Conservation (phyloP, 2,329 filamentous ascomycete genomes). For the Penicillium sp. region DNA sequence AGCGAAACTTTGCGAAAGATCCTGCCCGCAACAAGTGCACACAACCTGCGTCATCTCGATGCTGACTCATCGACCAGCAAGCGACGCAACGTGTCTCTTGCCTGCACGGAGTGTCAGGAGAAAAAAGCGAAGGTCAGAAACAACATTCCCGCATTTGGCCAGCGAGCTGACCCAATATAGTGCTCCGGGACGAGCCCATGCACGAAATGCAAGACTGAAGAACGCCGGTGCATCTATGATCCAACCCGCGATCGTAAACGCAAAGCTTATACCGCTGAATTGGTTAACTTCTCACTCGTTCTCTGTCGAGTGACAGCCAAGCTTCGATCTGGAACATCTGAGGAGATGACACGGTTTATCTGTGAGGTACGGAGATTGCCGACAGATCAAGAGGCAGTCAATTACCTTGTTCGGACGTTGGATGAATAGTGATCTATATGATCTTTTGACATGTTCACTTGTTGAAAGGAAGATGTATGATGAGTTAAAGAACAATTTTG, state of each 20-base stretch:
- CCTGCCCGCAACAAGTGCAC: no score
- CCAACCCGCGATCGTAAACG: constrained; percentile 1
- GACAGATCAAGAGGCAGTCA: constrained; percentile 6
- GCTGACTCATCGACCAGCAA: neutral
- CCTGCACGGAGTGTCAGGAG: constrained; percentile 9
- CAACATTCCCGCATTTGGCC: neutral
- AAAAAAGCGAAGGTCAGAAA: constrained; percentile 5
- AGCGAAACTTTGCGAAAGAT: no score
- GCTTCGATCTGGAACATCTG: constrained; percentile 1
- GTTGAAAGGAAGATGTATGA: neutral
- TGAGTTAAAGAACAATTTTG: neutral
- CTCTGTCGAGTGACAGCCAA: constrained; percentile 2
- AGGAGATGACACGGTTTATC: constrained; percentile 7
- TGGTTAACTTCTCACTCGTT: neutral
- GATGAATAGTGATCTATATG: no score
- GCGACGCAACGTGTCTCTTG: neutral
- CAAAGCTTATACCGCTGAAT: constrained; percentile 1
- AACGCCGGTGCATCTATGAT: neutral
- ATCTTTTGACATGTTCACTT: neutral
- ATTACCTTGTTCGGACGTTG: constrained; percentile 2
- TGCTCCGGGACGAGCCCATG: constrained; percentile 4
- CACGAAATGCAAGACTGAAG: neutral
- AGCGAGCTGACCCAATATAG: neutral
- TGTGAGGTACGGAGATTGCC: neutral
- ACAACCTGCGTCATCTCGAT: no score